A percentile compares a stretch with the other conserved stretches of the same genome.
Evolutionary conservation across 148 eudicot species (phyloP).

Genomic region (Talinum fruticosum): DNA sequence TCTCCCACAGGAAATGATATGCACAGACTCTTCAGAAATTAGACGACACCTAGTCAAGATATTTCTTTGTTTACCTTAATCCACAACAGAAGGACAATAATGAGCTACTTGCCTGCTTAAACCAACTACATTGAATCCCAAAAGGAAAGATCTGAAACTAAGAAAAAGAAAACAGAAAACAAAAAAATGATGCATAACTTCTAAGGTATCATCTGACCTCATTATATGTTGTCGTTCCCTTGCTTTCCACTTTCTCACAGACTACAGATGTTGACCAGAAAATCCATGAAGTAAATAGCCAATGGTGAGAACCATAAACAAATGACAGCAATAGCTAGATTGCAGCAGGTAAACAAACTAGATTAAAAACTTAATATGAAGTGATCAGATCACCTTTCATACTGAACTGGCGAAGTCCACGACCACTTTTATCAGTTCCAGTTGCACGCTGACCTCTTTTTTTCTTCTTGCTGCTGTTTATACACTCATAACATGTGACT

Average conservation of each 20-base stretch:
- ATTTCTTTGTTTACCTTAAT: neutral
- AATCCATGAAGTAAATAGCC: slow-evolving; percentile 18
- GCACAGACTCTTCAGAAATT: neutral
- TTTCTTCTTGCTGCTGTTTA: slow-evolving; percentile 68
- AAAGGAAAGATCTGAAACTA: neutral
- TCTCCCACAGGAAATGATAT: neutral
- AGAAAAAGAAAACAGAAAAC: neutral
- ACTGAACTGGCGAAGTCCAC: slow-evolving; percentile 98
- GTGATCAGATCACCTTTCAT: slow-evolving; percentile 68
- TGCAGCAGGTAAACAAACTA: slow-evolving; percentile 6
- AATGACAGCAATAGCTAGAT: neutral
- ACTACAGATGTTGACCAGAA: slow-evolving; percentile 40
- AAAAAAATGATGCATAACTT: neutral
- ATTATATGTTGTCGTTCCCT: slow-evolving; percentile 95
- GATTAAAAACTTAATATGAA: neutral
- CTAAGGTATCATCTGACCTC: slow-evolving; percentile 51
- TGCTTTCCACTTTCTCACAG: slow-evolving; percentile 98
- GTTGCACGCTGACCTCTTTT: slow-evolving; percentile 85
- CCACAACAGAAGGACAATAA: neutral
- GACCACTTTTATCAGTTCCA: slow-evolving; percentile 85
- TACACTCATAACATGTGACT: slow-evolving; percentile 13
- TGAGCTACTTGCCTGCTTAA: neutral
- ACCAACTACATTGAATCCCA: neutral
- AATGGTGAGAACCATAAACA: slow-evolving; percentile 2
- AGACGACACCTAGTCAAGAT: neutral